Evolutionary conservation across 2,329 filamentous ascomycete species (phyloP).

Genomic region (Pleurostoma richardsiae): DNA sequence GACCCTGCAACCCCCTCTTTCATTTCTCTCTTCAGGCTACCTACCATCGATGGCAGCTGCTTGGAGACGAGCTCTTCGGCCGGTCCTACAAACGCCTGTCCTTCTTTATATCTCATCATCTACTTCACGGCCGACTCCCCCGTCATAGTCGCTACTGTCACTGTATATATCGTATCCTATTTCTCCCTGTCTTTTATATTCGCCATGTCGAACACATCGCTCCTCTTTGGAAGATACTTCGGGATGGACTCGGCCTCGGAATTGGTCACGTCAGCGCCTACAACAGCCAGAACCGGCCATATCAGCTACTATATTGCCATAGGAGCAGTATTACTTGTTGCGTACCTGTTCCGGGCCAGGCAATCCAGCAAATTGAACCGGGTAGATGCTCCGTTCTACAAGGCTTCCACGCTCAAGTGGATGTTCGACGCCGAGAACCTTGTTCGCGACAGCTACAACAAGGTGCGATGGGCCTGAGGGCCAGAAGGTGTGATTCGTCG

Average conservation of each 20-base stretch:
- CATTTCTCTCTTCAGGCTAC: no score
- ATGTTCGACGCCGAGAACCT: conserved; percentile 43
- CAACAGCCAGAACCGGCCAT: conserved; percentile 21
- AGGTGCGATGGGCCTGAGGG: conserved; percentile 24
- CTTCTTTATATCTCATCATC: no score
- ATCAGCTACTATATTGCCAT: conserved; percentile 36
- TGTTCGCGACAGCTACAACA: conserved; percentile 42
- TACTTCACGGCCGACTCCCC: no score
- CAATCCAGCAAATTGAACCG: conserved; percentile 20
- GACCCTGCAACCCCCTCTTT: no score
- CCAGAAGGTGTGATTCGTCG: background rate
- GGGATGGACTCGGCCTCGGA: conserved; percentile 15
- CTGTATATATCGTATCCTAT: conserved; percentile 1
- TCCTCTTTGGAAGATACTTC: conserved; percentile 10
- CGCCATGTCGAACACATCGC: conserved; percentile 15
- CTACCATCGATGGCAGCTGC: no score
- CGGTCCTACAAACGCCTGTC: no score
- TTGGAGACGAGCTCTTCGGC: no score
- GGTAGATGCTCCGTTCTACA: conserved; percentile 39
- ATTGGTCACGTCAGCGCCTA: conserved; percentile 17
- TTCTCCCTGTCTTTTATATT: background rate
- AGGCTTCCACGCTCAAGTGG: conserved; percentile 43
- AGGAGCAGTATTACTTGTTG: conserved; percentile 24
- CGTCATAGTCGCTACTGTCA: background rate
- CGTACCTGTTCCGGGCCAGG: conserved; percentile 29